Base-by-base conservation (phyloP, 176 grass and related monocot species). In the Oryza officinalis region DNA sequence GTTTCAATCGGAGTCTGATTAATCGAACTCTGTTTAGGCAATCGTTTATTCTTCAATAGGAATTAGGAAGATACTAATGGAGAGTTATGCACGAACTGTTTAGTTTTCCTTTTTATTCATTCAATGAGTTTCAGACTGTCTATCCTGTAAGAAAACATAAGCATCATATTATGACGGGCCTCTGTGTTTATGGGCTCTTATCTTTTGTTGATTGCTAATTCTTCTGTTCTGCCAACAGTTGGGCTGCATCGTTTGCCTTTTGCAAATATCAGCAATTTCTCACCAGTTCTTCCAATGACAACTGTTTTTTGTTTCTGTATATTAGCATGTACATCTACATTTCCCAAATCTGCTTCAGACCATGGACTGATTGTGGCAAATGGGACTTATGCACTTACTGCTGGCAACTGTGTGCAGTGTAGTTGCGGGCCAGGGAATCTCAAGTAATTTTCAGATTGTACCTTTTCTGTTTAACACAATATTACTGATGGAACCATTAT, bases 351-450 rank as follows among this genome's bases (percentile, higher is more conserved):
- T 23, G 83, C 97, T 31, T 92, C 89, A 49, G 93, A 99, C 69
- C 86, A 90, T 89, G 97, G 89, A 68, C 44, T 99, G 88, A 33
- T 99, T 18, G 97, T 92, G 59, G 93, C 97, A 77, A 99, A 99
- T 84, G 91, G 91, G 3, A 96, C 87, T 71, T 99, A 96, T 66
- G 86, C 67, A 1, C 89, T 99, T 65, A 92, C 93, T 7, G 97
- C 91, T 25, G 83, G 91, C 35, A 89, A 92, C 43, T 99, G 93
- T 46, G 89, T 99, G 49, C 93, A 96, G 40, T 99, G 93, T 27
- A 99, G 97, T 64, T 99, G 97, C 5, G 97, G 93, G 2, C 97
- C 93, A 25, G 88, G 78, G 73, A 92, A 85, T 89, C 97, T 94
- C 66, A 89, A 96, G 97, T 99, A 90, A 93, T 22, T 20, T 60